Percentiles rank a stretch among this genome's conserved stretches.
Conservation (phyloP, 768 basidiomycete species). For the Russula ochroleuca region DNA sequence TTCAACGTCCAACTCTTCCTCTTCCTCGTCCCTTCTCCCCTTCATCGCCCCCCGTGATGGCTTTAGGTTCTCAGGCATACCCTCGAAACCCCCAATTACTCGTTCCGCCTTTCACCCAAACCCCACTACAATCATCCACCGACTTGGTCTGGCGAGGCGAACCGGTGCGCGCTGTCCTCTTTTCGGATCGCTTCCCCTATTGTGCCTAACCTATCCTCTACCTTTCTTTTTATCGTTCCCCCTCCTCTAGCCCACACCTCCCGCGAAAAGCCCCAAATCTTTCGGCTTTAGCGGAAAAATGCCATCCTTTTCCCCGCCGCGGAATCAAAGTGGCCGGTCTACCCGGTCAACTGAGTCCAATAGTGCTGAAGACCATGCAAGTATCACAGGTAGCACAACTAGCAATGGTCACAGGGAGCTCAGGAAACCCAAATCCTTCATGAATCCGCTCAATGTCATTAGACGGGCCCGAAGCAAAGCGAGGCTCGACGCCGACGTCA, state of each 20-base stretch:
- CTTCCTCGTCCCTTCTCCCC: too few species aligned
- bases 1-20: not conserved
- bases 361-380: constrained; percentile 31
- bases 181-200: not conserved
- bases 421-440: constrained; percentile 49
- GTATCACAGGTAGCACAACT: constrained; percentile 34
- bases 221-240: not conserved
- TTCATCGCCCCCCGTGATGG: not conserved
- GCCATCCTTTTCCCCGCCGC: constrained; percentile 37
- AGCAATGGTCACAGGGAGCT: constrained; percentile 36
- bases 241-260: constrained; percentile 40
- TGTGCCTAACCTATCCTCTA: not conserved
- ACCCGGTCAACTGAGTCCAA: constrained; percentile 34
- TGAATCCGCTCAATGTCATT: constrained; percentile 40
- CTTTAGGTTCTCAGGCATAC: constrained; percentile 22
- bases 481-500: constrained; percentile 40
- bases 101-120: constrained; percentile 7
- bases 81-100: constrained; percentile 15
- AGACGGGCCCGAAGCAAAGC: constrained; percentile 41
- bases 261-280: constrained; percentile 37
- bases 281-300: constrained; percentile 44
- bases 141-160: constrained; percentile 23
- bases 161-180: constrained; percentile 21
- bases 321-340: constrained; percentile 26
- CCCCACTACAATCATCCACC: constrained; percentile 13